phyloP scores from a whole-genome alignment of 345 rosid genomes.

The Stellera chamaejasme region DNA sequence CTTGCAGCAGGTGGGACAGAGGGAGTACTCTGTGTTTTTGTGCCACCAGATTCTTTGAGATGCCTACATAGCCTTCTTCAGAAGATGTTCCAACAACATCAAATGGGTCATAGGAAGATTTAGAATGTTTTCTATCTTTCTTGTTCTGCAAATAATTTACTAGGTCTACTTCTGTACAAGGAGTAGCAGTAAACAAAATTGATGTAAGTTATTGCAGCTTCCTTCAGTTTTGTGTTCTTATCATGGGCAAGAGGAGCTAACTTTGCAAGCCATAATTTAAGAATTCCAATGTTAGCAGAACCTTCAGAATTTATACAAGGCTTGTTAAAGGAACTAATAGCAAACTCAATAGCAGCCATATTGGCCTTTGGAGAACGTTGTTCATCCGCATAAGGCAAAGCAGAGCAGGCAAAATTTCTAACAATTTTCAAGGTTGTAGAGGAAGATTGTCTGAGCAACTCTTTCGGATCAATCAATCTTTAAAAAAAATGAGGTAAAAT shows the following conservation, averaged over 20 bases:
- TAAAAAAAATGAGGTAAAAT: constrained; percentile 95
- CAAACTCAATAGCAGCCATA: constrained; percentile 92
- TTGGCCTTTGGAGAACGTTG: constrained; percentile 98
- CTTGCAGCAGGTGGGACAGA: too few relatives aligned
- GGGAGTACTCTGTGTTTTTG: too few relatives aligned
- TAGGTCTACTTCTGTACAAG: constrained; percentile 92
- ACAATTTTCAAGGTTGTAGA: constrained; percentile 87
- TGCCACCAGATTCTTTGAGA: too few relatives aligned
- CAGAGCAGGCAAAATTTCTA: constrained; percentile 84
- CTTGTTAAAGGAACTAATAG: constrained; percentile 83
- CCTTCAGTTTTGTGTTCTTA: constrained; percentile 91
- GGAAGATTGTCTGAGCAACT: constrained; percentile 93
- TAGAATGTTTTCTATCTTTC: constrained; percentile 82
- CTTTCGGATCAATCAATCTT: constrained; percentile 92
- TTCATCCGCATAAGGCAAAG: constrained; percentile 94
- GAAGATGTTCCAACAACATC: constrained; percentile 93
- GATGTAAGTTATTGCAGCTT: constrained; percentile 85
- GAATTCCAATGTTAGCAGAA: constrained; percentile 71
- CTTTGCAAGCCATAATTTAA: constrained; percentile 95
- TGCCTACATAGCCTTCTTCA: too few relatives aligned
- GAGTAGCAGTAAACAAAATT: too few relatives aligned
- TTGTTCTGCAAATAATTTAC: constrained; percentile 91
- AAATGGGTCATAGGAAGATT: constrained; percentile 76
- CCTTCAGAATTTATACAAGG: constrained; percentile 74
- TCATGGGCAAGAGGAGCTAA: constrained; percentile 77